Conservation (phyloP, 306 rosid species). For the Glycine latifolia region DNA sequence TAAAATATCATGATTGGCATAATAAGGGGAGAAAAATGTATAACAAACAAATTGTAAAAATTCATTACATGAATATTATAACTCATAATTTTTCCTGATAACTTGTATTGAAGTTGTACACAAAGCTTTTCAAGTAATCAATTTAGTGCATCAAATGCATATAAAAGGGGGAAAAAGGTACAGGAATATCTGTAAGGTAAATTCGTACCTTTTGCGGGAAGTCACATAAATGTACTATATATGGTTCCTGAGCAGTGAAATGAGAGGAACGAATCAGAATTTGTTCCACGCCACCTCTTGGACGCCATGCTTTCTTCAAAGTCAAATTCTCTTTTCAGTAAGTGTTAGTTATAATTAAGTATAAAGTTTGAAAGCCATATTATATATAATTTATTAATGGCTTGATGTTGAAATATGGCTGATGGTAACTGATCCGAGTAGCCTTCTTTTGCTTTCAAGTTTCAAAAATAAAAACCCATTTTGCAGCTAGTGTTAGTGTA, state of each 20-base stretch:
- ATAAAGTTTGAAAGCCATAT: slow-evolving; percentile 28
- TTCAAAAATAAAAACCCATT: slow-evolving; percentile 16
- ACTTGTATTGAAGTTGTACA: slow-evolving; percentile 21
- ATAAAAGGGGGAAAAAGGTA: slow-evolving; percentile 9
- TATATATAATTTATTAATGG: slow-evolving; percentile 21
- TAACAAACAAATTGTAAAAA: too few species aligned
- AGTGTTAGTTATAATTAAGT: slow-evolving; percentile 41
- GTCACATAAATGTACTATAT: slow-evolving; percentile 34
- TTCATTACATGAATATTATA: not conserved
- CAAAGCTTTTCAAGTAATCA: slow-evolving; percentile 38
- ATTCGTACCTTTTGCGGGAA: slow-evolving; percentile 42
- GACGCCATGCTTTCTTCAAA: slow-evolving; percentile 34
- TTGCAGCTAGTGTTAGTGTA: not conserved
- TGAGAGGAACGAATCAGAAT: slow-evolving; percentile 34
- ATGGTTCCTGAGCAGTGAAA: slow-evolving; percentile 33
- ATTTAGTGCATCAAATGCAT: not conserved
- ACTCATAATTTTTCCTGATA: not conserved
- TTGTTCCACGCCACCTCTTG: slow-evolving; percentile 22
- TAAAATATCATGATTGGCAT: too few species aligned
- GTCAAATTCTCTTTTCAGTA: slow-evolving; percentile 48
- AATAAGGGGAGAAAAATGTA: not conserved
- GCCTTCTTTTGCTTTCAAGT: slow-evolving; percentile 20
- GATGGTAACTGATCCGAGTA: slow-evolving; percentile 39
- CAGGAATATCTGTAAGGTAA: slow-evolving; percentile 46
- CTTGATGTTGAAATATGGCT: slow-evolving; percentile 41